Conservation (phyloP, 805 yeast species). For the Candida insectalens region DNA sequence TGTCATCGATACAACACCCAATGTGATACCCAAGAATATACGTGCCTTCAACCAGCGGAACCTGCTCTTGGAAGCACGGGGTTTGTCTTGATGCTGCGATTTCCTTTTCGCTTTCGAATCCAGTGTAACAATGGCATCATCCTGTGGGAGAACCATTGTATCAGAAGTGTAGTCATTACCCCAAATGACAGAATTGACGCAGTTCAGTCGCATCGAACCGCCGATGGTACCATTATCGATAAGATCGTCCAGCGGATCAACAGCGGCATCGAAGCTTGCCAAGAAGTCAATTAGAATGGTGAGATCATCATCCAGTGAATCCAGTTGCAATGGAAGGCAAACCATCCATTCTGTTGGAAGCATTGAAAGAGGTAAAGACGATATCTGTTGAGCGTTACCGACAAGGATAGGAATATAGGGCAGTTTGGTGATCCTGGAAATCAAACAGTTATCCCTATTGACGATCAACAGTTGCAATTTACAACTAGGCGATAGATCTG, state of each 20-base stretch:
- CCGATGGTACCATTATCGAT: constrained; percentile 5
- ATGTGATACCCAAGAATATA: constrained; percentile 17
- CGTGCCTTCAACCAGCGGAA: constrained; percentile 10
- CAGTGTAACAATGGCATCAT: background rate
- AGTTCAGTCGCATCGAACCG: constrained; percentile 6
- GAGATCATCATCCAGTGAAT: constrained; percentile 21
- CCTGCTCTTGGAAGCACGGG: no score
- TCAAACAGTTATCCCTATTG: constrained; percentile 18
- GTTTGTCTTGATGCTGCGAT: constrained; percentile 2
- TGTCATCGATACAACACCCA: constrained; percentile 22
- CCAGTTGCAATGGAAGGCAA: constrained; percentile 24
- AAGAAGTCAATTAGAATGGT: constrained; percentile 24
- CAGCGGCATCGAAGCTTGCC: constrained; percentile 14
- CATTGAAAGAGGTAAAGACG: no score
- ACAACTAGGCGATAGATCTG: constrained; percentile 12
- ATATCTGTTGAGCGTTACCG: no score
- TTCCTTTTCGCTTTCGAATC: constrained; percentile 2
- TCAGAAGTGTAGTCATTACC: no score
- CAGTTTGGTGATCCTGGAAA: constrained; percentile 18
- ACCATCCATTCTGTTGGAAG: constrained; percentile 16
- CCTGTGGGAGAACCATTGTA: background rate
- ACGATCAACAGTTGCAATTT: constrained; percentile 20
- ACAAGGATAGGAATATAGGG: constrained; percentile 23
- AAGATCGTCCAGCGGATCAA: constrained; percentile 8
- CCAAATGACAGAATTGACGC: constrained; percentile 14